These are phyloP conservation scores for Taxillus chinensis DNA, from an alignment of 164 flowering plant genomes.

Conservation along the genomic window DNA sequence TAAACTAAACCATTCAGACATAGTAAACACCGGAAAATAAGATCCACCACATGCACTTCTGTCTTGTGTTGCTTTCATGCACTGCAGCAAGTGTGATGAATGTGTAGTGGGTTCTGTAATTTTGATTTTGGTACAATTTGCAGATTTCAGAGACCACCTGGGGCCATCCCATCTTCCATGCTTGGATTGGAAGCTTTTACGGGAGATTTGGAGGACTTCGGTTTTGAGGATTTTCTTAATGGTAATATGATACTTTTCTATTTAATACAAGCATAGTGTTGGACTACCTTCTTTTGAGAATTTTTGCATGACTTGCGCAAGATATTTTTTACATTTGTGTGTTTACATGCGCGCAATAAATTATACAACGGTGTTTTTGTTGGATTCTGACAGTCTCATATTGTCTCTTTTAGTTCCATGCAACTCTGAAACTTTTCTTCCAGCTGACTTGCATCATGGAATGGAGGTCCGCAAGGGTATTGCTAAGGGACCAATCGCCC, in stretches of 20 bases:
- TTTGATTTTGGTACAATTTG: neutral
- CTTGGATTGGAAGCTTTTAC: conserved; percentile 77
- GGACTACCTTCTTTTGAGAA: too few species aligned
- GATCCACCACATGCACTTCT: too few species aligned
- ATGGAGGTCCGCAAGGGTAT: conserved; percentile 82
- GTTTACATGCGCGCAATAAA: too few species aligned
- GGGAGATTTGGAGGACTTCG: conserved; percentile 76
- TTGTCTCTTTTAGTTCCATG: conserved; percentile 56
- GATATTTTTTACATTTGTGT: too few species aligned
- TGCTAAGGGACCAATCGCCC: conserved; percentile 70
- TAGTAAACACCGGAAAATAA: too few species aligned
- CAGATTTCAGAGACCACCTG: conserved; percentile 92
- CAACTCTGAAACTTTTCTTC: conserved; percentile 59
- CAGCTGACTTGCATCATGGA: conserved; percentile 80
- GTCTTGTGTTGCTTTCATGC: too few species aligned
- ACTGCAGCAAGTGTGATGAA: too few species aligned
- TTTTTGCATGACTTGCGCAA: too few species aligned
- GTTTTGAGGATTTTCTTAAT: conserved; percentile 73
- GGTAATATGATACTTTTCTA: conserved; percentile 39
- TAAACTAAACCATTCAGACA: too few species aligned
- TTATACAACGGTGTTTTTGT: too few species aligned
- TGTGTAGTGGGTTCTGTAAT: too few species aligned
- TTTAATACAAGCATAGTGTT: neutral
- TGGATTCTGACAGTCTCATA: neutral
- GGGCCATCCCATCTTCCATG: conserved; percentile 81